Base-by-base conservation (phyloP, 164 flowering plant genomes). In the Piper longum region DNA sequence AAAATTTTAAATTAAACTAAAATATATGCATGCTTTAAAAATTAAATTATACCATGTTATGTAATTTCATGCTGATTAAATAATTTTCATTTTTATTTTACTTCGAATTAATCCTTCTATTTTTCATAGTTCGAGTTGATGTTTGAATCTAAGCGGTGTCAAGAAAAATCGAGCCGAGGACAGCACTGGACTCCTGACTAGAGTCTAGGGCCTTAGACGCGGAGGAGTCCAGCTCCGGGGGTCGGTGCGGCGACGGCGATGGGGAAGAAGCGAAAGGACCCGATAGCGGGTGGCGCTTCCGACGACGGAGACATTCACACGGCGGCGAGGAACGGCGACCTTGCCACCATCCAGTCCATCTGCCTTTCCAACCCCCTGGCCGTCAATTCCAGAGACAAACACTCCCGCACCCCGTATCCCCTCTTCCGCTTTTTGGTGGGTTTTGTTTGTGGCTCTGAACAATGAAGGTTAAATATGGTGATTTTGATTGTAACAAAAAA, bases 341-440 rank as follows among this genome's bases (percentile, higher is more conserved):
- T 90, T 18, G 65, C 16, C 1, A 64, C 77, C 0, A 81, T 90
- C n/a, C 76, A 74, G 59, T 63, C 82, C 5, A 78, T 90, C 5
- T 73, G 83, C 61, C 66, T 66, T 60, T 73, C 86, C 3, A 82
- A 88, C 57, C 92, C 97, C 63, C 74, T 88, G 43, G 77, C 85
- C 4, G 70, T 89, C 71, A 90, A 89, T 73, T 82, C 88, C 16
- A 82, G 96, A 75, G 98, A 93, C 78, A 89, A 84, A 78, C 98
- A 80, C 78, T 89, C 97, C 12, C 76, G 96, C 66, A 93, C 97
- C 13, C 97, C 97, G 91, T 87, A 91, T 87, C 93, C 91, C 16
- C 5, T 11, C 48, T 7, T 54, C 56, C 42, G 16, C 41, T 6
- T 19, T 36, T 62, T 42, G 4, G 36, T 65, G 52, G 8, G 3